Base-by-base conservation (phyloP, 176 grass and related monocot species). In the Hyparrhenia diplandra region DNA sequence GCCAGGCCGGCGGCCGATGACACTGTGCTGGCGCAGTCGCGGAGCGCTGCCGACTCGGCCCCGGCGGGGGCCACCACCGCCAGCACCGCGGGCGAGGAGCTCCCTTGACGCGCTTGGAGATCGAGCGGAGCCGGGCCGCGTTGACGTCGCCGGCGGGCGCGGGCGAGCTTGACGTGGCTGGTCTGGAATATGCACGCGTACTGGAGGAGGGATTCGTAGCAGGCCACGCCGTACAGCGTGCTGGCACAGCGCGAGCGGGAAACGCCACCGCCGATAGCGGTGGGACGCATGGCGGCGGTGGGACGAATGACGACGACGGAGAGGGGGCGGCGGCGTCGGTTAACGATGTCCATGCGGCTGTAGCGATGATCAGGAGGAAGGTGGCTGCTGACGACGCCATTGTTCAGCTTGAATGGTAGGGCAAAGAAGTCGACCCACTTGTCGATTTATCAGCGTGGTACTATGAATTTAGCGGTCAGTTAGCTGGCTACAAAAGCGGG, bases 141-240 rank as follows among this genome's bases (percentile, higher is more conserved):
- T 74, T 76, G 65, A 87, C 40, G 12, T 93, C 79, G 57, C 73
- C n/a, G 20, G 90, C 90, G 16, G n/a, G 77, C 80, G 6, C 84
- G 81, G 13, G 88, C 88, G 36, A 97, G 89, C 82, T 43, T 83
- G 5, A 82, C 76, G 6, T 45, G 71, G 79, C 74, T 87, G 17
- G 84, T 47, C 13, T 64, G 41, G 75, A 97, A 77, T 67, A 32
- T 37, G 80, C 60, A 64, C 3, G 60, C 87, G 62, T 82, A 87
- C 39, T 81, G 37, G 41, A 86, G 49, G 62, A 89, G 91, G 2
- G 87, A 69, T 24, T 80, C 67, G 81, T 87, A 93, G 52, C 91
- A 93, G 13, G 79, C 37, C 10, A 27, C 54, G 17, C 5, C 27
- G 77, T 87, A 87, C 28, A 74, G 40, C 31, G 87, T 89, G 35